Evolutionary conservation across 1,284 basidiomycete species (phyloP), one percentile per base, ranked within the genome.

Genomic region (Ustilago lituana): DNA sequence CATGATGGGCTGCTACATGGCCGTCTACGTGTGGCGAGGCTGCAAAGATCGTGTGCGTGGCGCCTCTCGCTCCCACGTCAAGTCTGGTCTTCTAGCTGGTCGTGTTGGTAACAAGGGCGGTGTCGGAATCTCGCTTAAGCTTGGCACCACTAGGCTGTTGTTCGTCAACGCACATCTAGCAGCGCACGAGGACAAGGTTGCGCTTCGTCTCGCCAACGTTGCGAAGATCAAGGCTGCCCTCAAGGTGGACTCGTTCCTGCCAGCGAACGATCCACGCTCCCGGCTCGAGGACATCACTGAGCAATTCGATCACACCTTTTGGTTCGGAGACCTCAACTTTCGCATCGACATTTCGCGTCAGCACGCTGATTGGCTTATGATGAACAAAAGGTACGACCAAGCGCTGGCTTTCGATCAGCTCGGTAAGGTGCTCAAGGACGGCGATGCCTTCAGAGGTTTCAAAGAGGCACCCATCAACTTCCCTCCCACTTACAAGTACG

Each of bases 131-230:
- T 91, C 89, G 55, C 79, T 93, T 40, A 89, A 91, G 64, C 84
- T 94, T 15, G 88, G 87, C 44, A 88, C 87, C 5, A 88, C 87
- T 6, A 89, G 91, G 0, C 85, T 94, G 31, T 84, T 94, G 14
- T 93, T 94, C 79, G 83, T 94, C 67, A 94, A 93, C 71, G 90
- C 91, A 0, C 93, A 94, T 81, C 84, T 94, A n/a, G 91, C 92
- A 32, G 76, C 74, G 2, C 78, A 80, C 43, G 78, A 79, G 22
- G 73, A 68, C 39, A 73, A 63, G 10, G 69, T 83, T 0, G 79
- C 79, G 9, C 67, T 79, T 3, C 76, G 83, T 14, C 60, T 83
- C n/a, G 79, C 78, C 3, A 83, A 84, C 51, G 79, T 83, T 2
- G 59, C 55, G 26, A 83, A 83, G 78, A 87, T 87, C 80, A 85